Evolutionary conservation across 331 rosid species (phyloP).

Genomic region (Stylosanthes scabra): DNA sequence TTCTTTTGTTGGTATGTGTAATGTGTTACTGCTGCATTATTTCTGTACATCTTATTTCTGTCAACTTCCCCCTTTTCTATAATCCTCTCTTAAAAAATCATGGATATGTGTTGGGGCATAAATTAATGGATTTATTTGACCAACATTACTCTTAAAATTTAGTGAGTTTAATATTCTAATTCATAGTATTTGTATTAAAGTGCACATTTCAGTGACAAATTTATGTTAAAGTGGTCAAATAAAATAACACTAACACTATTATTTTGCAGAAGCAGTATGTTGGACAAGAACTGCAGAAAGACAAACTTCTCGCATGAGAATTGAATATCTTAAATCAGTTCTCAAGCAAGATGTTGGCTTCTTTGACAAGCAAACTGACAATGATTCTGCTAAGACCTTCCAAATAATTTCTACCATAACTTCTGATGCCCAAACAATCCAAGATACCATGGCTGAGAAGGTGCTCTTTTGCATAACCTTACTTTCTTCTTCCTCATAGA

Average conservation of each 20-base stretch:
- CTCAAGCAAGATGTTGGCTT: constrained; percentile 81
- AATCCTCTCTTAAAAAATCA: no score
- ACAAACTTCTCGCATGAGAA: constrained; percentile 74
- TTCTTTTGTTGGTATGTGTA: constrained; percentile 63
- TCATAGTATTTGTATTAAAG: no score
- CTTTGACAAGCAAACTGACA: constrained; percentile 63
- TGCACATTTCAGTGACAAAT: background rate
- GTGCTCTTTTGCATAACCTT: constrained; percentile 35
- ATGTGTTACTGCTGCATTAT: background rate
- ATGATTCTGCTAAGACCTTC: constrained; percentile 64
- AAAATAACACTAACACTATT: background rate
- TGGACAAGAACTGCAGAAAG: constrained; percentile 94
- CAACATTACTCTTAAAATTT: no score
- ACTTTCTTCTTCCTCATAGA: background rate
- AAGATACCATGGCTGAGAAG: constrained; percentile 77
- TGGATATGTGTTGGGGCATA: no score
- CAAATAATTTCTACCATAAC: constrained; percentile 70
- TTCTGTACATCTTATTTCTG: background rate
- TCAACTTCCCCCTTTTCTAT: no score
- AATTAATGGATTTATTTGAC: no score
- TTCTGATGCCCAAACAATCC: constrained; percentile 77
- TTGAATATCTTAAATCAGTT: constrained; percentile 68
- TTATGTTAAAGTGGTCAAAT: background rate
- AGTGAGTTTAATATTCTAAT: no score
- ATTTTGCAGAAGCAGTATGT: constrained; percentile 70